Evolutionary conservation across 805 yeast genomes (phyloP), one percentile per base, ranked within the genome.

Genomic region (Barnettozyma pratensis): DNA sequence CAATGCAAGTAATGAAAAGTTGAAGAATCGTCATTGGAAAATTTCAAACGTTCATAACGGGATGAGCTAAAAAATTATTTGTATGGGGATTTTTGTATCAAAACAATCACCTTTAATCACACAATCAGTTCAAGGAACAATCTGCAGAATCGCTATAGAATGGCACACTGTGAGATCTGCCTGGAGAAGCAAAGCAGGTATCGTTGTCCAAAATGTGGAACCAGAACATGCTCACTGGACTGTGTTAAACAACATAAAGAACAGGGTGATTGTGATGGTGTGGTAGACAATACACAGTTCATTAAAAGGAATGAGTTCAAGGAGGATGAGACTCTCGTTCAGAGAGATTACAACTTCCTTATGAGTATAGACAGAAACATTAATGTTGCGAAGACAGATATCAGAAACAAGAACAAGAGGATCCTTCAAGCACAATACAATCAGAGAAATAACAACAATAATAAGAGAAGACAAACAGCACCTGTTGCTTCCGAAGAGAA

Each of bases 331-430:
- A 43, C 47, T 2, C 41, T 55, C 1, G 59, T 90, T 6, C 89
- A 90, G 60, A 67, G 97, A 52, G 97, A 91, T 62, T 91, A 89
- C 64, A 85, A 87, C 60, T 87, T 87, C 59, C 66, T 91, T 32
- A 70, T 78, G 49, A 70, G 68, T 25, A 57, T 87, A 47, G 82
- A 81, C 43, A 68, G 97, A 40, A 64, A 73, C 3, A 70, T 89
- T 11, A 73, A 74, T n/a, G 63, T 87, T 12, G 77, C 81, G 7
- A 81, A 79, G 56, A 64, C 64, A 0, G 92, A 83, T 59, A 64
- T 71, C 8, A 54, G 61, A 47, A 57, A 68, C 6, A 74, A 69
- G 49, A 77, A 76, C 41, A 73, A 66, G 57, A 76, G 72, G 54
- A 72, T 74, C 26, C 64, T 76, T 42, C 35, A 31, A 7, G 10